Evolutionary conservation across 768 basidiomycete species (phyloP).

Genomic region (Macrocybe gigantea): DNA sequence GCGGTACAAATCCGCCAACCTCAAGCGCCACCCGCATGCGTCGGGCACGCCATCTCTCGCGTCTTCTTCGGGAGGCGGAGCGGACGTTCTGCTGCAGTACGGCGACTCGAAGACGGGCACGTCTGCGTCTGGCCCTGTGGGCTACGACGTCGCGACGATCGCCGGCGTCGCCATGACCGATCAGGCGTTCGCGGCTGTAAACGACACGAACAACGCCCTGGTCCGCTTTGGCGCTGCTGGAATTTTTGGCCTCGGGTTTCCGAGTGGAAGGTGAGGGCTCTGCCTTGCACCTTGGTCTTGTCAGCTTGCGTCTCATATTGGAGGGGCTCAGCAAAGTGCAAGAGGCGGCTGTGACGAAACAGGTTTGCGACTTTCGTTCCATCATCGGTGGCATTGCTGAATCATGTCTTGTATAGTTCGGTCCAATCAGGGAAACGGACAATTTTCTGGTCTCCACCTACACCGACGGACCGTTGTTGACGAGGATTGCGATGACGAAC

Average conservation of each 20-base stretch:
- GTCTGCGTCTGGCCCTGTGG: constrained; percentile 50
- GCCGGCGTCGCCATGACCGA: constrained; percentile 43
- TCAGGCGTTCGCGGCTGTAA: constrained; percentile 53
- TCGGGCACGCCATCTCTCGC: constrained; percentile 19
- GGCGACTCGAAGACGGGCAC: constrained; percentile 69
- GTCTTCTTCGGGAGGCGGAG: constrained; percentile 18
- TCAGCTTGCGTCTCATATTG: constrained; percentile 1
- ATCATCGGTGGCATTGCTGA: neutral
- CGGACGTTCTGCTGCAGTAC: constrained; percentile 39
- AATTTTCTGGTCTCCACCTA: constrained; percentile 28
- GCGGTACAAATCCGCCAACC: constrained; percentile 21
- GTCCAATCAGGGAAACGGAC: constrained; percentile 25
- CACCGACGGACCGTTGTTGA: constrained; percentile 38
- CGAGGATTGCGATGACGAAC: constrained; percentile 38
- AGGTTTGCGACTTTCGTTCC: constrained; percentile 10
- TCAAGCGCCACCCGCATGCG: constrained; percentile 36
- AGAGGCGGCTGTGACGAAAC: constrained; percentile 17
- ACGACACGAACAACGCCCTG: constrained; percentile 54
- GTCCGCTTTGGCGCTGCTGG: constrained; percentile 49
- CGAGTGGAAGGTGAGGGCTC: constrained; percentile 48
- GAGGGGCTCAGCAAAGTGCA: constrained; percentile 31
- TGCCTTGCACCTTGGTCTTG: neutral
- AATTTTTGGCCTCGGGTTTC: constrained; percentile 67
- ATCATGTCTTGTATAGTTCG: constrained; percentile 9
- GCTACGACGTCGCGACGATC: constrained; percentile 44